Conservation (phyloP, 768 basidiomycete genomes). For the Lentinus brumalis region DNA sequence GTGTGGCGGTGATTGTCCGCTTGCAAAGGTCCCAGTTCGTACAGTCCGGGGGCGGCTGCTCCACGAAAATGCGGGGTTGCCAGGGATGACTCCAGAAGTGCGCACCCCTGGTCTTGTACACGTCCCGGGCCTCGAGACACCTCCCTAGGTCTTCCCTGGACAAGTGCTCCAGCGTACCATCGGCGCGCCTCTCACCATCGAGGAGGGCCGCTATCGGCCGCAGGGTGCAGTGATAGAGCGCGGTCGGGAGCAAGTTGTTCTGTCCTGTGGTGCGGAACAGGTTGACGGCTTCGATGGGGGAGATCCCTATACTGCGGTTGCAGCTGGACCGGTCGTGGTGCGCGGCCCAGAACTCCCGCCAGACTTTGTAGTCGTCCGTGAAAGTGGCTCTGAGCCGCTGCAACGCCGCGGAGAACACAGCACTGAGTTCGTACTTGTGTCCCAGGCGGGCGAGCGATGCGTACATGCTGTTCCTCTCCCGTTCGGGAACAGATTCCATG, state of each 20-base stretch:
- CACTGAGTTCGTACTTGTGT: conserved; percentile 10
- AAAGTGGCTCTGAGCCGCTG: not conserved
- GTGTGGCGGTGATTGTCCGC: too few relatives aligned
- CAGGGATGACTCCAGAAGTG: too few relatives aligned
- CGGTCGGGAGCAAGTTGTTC: not conserved
- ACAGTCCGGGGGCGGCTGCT: too few relatives aligned
- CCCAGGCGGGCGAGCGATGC: conserved; percentile 11
- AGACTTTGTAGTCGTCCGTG: too few relatives aligned
- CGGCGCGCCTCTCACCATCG: not conserved
- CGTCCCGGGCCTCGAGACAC: too few relatives aligned
- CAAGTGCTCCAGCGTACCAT: not conserved
- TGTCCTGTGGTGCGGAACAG: not conserved
- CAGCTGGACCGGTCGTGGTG: not conserved
- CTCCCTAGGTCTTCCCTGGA: not conserved
- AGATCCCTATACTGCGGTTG: not conserved
- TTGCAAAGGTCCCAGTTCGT: too few relatives aligned
- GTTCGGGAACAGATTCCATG: not conserved
- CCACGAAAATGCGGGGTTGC: too few relatives aligned
- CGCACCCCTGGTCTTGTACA: too few relatives aligned
- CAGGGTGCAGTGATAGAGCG: not conserved
- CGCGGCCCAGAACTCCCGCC: not conserved
- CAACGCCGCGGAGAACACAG: not conserved
- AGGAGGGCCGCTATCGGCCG: not conserved
- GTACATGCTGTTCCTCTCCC: not conserved
- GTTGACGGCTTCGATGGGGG: not conserved